Evolutionary conservation across 805 yeast genomes (phyloP).

Genomic region (Suhomyces sp.): DNA sequence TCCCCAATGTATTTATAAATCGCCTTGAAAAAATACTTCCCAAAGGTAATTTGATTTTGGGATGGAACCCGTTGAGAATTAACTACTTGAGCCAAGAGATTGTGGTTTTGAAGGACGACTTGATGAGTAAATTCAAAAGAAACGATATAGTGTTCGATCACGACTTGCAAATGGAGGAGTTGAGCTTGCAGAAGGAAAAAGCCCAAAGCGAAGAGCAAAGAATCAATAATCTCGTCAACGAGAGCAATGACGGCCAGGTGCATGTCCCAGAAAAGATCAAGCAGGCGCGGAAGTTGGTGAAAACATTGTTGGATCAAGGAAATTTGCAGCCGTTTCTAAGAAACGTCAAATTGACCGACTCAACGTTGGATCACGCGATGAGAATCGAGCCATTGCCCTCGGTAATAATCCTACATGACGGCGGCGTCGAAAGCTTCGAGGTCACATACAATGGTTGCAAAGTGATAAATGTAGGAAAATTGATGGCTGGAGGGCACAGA

Average conservation of each 20-base stretch:
- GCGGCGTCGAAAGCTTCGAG: slow-evolving; percentile 67
- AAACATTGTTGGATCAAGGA: slow-evolving; percentile 85
- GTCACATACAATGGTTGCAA: slow-evolving; percentile 80
- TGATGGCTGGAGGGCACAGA: slow-evolving; percentile 29
- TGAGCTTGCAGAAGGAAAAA: slow-evolving; percentile 15
- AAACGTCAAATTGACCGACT: slow-evolving; percentile 57
- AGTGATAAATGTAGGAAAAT: slow-evolving; percentile 58
- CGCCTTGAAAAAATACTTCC: slow-evolving; percentile 58
- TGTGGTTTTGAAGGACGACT: slow-evolving; percentile 67
- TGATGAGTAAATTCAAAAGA: slow-evolving; percentile 66
- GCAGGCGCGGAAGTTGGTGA: slow-evolving; percentile 68
- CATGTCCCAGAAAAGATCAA: slow-evolving; percentile 43
- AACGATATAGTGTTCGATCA: slow-evolving; percentile 58
- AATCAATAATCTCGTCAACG: slow-evolving; percentile 19
- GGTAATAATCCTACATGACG: slow-evolving; percentile 58
- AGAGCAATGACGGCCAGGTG: slow-evolving; percentile 14
- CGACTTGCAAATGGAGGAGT: slow-evolving; percentile 28
- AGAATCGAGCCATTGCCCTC: slow-evolving; percentile 79
- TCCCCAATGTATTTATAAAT: slow-evolving; percentile 71
- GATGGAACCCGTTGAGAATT: slow-evolving; percentile 75
- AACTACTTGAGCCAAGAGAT: slow-evolving; percentile 84
- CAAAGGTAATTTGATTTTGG: slow-evolving; percentile 32
- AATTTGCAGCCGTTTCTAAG: slow-evolving; percentile 76
- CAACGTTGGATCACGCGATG: slow-evolving; percentile 69
- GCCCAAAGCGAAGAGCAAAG: slow-evolving; percentile 16